Evolutionary conservation across 139 green algal genomes (phyloP), one percentile per base, ranked within the genome.

Genomic region (Pleodorina starrii): DNA sequence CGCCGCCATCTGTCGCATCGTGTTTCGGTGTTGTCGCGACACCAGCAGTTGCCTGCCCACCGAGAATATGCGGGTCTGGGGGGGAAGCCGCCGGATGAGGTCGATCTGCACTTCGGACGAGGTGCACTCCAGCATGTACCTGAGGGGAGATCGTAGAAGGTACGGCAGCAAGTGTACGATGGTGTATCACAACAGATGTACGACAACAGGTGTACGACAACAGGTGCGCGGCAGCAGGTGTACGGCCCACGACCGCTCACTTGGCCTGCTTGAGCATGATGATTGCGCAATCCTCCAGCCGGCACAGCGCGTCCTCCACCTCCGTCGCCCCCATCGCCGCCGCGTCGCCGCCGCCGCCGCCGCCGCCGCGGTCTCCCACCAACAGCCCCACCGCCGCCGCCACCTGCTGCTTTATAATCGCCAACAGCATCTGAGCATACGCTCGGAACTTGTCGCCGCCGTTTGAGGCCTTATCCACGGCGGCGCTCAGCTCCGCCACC

Each of bases 401-500:
- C 9, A 86, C 75, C 74, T 86, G 87, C 7, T 83, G 68, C 42
- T 93, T 94, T 40, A 94, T 88, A 43, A 94, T 48, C 1, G 63
- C 78, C 17, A 90, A 29, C 46, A 94, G 84, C 50, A 94, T 69
- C 69, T 83, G 79, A 1, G 83, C 69, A 35, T 94, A 94, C 6
- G 87, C 90, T 63, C 87, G 90, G 69, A 94, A 83, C 77, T 91
- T 91, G 11, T 89, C 92, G n/a, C 90, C 87, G 0, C 90, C 90
- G 23, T n/a, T 60, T 16, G 59, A 27, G 1, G 78, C 90, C 51
- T 68, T 38, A 12, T 86, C 86, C 29, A 82, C 69, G 11, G 86
- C 72, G 0, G 38, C 72, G 5, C n/a, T 38, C 59, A 87, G 27
- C 46, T 91, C 85, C 68, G 35, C 21, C 40, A 76, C 51, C 80